These are phyloP conservation scores for Nemania sp. DNA, from an alignment of 2,329 filamentous ascomycete species.

Conservation along the genomic window DNA sequence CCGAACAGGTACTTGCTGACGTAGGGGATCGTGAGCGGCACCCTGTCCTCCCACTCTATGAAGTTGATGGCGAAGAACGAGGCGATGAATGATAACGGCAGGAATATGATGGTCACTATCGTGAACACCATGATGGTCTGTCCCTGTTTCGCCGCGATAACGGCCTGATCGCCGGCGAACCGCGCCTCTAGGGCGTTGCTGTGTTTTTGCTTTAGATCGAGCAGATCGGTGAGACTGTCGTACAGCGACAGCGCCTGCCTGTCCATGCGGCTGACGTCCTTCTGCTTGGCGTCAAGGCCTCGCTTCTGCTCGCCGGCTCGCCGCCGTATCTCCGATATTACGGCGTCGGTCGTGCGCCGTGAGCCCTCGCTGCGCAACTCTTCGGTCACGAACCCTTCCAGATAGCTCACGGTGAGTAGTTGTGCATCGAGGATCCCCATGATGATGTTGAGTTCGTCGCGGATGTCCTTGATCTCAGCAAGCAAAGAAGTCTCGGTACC, in stretches of 20 bases:
- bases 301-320: conserved; percentile 61
- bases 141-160: conserved; percentile 58
- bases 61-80: conserved; percentile 51
- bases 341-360: conserved; percentile 32
- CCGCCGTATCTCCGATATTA: conserved; percentile 54
- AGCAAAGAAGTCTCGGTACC: conserved; percentile 64
- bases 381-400: conserved; percentile 49
- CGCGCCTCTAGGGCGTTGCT: conserved; percentile 69
- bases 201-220: conserved; percentile 72
- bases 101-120: conserved; percentile 51
- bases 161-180: conserved; percentile 64
- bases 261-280: conserved; percentile 67
- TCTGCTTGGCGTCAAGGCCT: conserved; percentile 60
- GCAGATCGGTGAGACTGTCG: conserved; percentile 61
- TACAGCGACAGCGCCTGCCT: conserved; percentile 65
- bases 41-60: conserved; percentile 49
- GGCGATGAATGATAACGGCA: conserved; percentile 51
- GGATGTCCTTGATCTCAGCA: conserved; percentile 68
- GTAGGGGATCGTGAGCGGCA: conserved; percentile 49
- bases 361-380: conserved; percentile 38
- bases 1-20: conserved; percentile 59
- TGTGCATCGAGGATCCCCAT: conserved; percentile 56
- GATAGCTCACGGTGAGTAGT: conserved; percentile 50
- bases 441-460: conserved; percentile 69
- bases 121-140: conserved; percentile 52